A percentile compares a stretch with the other conserved stretches of the same genome.
phyloP scores from a whole-genome alignment of 2,329 filamentous ascomycete genomes.

The Aspergillus sp. region DNA sequence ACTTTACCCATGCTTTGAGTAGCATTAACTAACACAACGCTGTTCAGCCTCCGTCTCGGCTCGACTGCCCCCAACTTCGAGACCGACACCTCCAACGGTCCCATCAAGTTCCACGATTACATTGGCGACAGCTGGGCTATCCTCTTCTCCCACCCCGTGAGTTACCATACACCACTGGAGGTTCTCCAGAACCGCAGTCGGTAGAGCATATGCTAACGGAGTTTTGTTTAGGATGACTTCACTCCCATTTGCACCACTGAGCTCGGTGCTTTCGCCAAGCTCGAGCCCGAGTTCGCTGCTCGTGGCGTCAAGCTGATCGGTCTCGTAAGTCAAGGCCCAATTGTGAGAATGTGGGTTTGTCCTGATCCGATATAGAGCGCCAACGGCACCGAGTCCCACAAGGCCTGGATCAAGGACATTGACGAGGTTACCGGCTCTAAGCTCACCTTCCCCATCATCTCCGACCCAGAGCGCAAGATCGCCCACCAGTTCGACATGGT shows the following conservation, averaged over 20 bases:
- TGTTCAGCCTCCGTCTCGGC: slow-evolving; percentile 63
- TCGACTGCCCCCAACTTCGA: slow-evolving; percentile 71
- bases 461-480: slow-evolving; percentile 78
- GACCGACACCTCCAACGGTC: slow-evolving; percentile 68
- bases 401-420: slow-evolving; percentile 89
- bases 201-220: neutral
- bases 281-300: slow-evolving; percentile 86
- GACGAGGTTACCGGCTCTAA: slow-evolving; percentile 75
- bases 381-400: slow-evolving; percentile 83
- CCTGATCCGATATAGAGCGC: slow-evolving; percentile 56
- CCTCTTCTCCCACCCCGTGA: slow-evolving; percentile 70
- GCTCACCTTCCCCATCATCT: slow-evolving; percentile 79
- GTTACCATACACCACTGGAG: slow-evolving; percentile 8
- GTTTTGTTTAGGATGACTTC: slow-evolving; percentile 64
- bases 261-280: slow-evolving; percentile 90
- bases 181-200: neutral
- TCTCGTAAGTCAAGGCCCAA: slow-evolving; percentile 52
- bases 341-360: neutral
- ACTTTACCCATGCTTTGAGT: neutral
- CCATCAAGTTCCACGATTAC: slow-evolving; percentile 73
- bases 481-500: slow-evolving; percentile 82
- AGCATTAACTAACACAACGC: slow-evolving; percentile 9
- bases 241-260: slow-evolving; percentile 96
- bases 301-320: slow-evolving; percentile 91
- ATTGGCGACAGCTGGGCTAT: slow-evolving; percentile 72